phyloP scores from a whole-genome alignment of 1,284 basidiomycete genomes.

The Pterulicium gracile region DNA sequence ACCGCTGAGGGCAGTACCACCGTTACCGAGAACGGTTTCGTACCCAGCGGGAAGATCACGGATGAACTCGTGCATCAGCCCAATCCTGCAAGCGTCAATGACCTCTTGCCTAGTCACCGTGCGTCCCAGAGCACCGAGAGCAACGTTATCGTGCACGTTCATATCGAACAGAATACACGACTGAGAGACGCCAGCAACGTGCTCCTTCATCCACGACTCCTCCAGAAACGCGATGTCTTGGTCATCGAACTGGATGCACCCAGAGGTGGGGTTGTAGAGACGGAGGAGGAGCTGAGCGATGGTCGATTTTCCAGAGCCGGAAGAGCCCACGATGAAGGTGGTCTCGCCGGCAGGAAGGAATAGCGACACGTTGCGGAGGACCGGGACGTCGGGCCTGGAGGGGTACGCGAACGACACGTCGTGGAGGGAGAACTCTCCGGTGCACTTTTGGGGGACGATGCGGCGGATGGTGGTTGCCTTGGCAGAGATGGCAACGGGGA shows the following conservation, averaged over 20 bases:
- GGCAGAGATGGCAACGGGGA: not conserved
- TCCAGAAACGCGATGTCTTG: conserved; percentile 73
- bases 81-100: conserved; percentile 72
- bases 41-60: conserved; percentile 79
- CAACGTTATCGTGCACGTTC: conserved; percentile 84
- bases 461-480: conserved; percentile 7
- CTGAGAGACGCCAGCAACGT: conserved; percentile 77
- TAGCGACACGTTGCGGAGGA: conserved; percentile 39
- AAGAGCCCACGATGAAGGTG: conserved; percentile 60
- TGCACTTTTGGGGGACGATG: conserved; percentile 29
- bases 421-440: conserved; percentile 49
- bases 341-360: conserved; percentile 65
- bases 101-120: conserved; percentile 63
- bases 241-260: conserved; percentile 73
- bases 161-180: conserved; percentile 73
- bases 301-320: conserved; percentile 45
- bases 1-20: conserved; percentile 76
- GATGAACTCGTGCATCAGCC: conserved; percentile 85
- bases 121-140: conserved; percentile 55
- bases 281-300: conserved; percentile 70
- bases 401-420: conserved; percentile 69
- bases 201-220: conserved; percentile 55
- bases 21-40: conserved; percentile 70
- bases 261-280: conserved; percentile 58
- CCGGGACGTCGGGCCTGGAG: conserved; percentile 44